Evolutionary conservation across 1,284 basidiomycete species (phyloP), one percentile per base, ranked within the genome.

Genomic region (Puccinia horiana): DNA sequence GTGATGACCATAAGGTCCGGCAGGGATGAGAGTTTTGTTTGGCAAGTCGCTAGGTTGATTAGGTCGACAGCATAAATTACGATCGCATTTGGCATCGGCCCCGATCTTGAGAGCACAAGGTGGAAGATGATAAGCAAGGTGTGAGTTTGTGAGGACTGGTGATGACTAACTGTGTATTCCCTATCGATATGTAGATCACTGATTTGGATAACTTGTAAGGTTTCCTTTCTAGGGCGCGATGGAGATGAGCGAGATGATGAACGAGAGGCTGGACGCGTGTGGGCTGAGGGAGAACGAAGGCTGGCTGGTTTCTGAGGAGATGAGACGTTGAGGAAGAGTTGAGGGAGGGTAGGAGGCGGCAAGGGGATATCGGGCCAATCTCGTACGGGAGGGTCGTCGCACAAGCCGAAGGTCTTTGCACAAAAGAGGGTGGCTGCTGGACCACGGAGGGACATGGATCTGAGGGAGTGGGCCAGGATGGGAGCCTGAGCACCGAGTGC

Each of bases 361-460:
- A 84, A 47, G 37, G 77, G 52, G 26, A 83, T 83, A 20, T 79
- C 47, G 29, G 65, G 79, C 79, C 83, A 83, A 82, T 85, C 37
- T 49, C 74, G 73, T 82, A 85, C 70, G 79, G 83, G 65, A 82
- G 83, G 87, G 72, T 89, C 88, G 1, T 85, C 82, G 84, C 91
- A 91, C 37, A 91, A 87, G 11, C 90, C 91, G 74, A 91, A 88
- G 11, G 91, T 85, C 1, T 89, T 89, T 76, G 89, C 88, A 85
- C 91, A 91, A 79, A 91, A 88, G 82, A 89, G 89, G n/a, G 88
- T 88, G 0, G 90, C 89, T 0, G 90, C 90, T 76, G 88, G 88
- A 4, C 89, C 88, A 18, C 87, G 85, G 16, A 88, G 84, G 29
- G 87, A 88, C 84, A 91, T 91, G 29, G 86, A 86, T 16, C 90